Conservation (phyloP, 768 basidiomycete species). For the Pisolithus tinctorius region DNA sequence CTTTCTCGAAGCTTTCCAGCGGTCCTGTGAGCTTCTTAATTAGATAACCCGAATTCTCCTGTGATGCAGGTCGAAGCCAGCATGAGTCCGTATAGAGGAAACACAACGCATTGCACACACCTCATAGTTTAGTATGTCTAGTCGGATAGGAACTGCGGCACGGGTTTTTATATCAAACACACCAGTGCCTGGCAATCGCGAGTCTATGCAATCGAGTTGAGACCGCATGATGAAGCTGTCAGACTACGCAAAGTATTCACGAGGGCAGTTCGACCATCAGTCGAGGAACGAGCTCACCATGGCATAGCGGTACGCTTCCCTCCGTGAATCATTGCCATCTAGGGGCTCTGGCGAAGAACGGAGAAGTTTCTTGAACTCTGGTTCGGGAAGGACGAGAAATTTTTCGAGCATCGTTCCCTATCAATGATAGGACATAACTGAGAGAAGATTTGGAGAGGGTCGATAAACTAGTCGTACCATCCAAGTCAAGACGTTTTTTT, state of each 20-base stretch:
- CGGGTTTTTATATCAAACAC: slow-evolving; percentile 97
- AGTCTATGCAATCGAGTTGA: slow-evolving; percentile 84
- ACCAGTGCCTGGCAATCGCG: slow-evolving; percentile 77
- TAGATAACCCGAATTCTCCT: slow-evolving; percentile 78
- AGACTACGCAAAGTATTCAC: slow-evolving; percentile 21
- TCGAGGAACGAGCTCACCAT: slow-evolving; percentile 42
- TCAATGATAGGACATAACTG: not conserved
- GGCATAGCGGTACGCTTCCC: slow-evolving; percentile 83
- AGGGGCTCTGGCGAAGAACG: slow-evolving; percentile 27
- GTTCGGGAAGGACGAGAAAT: slow-evolving; percentile 62
- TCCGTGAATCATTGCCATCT: slow-evolving; percentile 29
- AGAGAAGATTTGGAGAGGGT: too few relatives aligned
- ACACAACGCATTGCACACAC: slow-evolving; percentile 27
- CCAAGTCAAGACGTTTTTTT: slow-evolving; percentile 71
- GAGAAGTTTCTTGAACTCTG: slow-evolving; percentile 55
- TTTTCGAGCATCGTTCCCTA: slow-evolving; percentile 90
- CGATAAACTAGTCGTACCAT: slow-evolving; percentile 41
- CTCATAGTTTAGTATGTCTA: slow-evolving; percentile 80
- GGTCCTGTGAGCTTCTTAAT: slow-evolving; percentile 59
- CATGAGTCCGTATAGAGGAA: not conserved
- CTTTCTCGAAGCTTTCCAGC: slow-evolving; percentile 80
- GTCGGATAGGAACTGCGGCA: slow-evolving; percentile 74
- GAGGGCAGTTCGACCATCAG: not conserved
- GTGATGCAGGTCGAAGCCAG: not conserved
- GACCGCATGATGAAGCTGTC: slow-evolving; percentile 80